These are phyloP conservation scores for Serendipita sp. DNA, from an alignment of 768 basidiomycete species.

Conservation along the genomic window DNA sequence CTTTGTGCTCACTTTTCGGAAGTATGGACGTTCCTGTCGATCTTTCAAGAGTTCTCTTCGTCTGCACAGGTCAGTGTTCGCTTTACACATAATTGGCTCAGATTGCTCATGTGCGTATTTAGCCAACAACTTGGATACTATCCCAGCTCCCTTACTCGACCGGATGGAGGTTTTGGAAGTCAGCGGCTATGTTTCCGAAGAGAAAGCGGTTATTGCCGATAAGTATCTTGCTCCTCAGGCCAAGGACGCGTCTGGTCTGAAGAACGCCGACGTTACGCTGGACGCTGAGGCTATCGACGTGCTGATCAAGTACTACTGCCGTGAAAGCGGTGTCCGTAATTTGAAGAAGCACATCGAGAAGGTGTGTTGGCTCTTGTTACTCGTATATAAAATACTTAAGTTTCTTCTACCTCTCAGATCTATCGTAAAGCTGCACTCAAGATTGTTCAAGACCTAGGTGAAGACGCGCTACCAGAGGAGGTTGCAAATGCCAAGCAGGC, in stretches of 20 bases:
- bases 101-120: neutral
- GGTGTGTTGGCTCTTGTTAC: constrained; percentile 26
- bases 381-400: neutral
- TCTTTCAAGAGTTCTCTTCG: constrained; percentile 87
- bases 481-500: constrained; percentile 18
- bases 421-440: constrained; percentile 91
- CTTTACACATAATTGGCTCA: neutral
- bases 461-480: constrained; percentile 68
- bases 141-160: constrained; percentile 83
- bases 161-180: constrained; percentile 96
- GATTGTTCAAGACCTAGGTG: constrained; percentile 79
- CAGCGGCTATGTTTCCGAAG: constrained; percentile 84
- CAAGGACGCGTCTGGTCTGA: constrained; percentile 75
- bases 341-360: constrained; percentile 99
- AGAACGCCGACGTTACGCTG: constrained; percentile 65
- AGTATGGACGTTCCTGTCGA: constrained; percentile 97
- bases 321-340: constrained; percentile 92
- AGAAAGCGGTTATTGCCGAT: constrained; percentile 76
- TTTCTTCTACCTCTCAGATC: constrained; percentile 35
- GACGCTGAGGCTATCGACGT: constrained; percentile 63
- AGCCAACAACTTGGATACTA: constrained; percentile 85
- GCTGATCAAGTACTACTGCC: constrained; percentile 91
- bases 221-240: constrained; percentile 86
- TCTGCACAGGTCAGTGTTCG: constrained; percentile 52
- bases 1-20: constrained; percentile 9